phyloP scores from a whole-genome alignment of 2,329 filamentous ascomycete genomes.

The Stagonosporopsis vannaccii region DNA sequence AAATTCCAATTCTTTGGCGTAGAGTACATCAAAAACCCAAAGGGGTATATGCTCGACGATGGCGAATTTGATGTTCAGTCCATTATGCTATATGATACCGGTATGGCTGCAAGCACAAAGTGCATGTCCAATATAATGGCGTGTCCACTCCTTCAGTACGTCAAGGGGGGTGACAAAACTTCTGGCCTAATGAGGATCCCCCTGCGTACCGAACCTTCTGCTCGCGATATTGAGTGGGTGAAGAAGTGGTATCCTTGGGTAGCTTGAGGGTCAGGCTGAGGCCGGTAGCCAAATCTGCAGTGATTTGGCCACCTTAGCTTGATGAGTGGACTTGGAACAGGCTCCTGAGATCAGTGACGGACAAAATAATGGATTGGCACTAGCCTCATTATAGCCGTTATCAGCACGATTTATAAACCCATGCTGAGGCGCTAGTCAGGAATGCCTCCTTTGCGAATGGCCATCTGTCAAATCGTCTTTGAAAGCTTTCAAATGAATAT shows the following conservation, averaged over 20 bases:
- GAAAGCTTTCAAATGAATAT: neutral
- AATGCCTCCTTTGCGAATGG: neutral
- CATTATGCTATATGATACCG: neutral
- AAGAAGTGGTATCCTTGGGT: neutral
- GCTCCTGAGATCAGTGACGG: too few species aligned
- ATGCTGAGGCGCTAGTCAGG: neutral
- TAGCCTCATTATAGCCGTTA: too few species aligned
- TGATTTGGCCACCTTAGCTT: too few species aligned
- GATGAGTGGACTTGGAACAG: too few species aligned
- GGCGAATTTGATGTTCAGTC: neutral
- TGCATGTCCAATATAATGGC: neutral
- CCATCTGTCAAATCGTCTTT: neutral
- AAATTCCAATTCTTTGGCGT: neutral
- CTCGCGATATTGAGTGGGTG: neutral
- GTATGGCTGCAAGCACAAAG: neutral
- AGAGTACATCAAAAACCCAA: neutral
- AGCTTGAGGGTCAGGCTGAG: neutral
- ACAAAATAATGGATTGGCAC: too few species aligned
- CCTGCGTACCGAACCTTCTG: neutral
- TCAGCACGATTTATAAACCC: neutral
- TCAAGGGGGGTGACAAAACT: neutral
- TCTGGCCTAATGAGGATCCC: neutral
- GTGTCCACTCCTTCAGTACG: neutral
- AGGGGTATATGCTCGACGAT: neutral
- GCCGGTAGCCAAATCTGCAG: neutral